Evolutionary conservation across 176 grass and related monocot species (phyloP).

Genomic region (Echinochloa phyllopogon): DNA sequence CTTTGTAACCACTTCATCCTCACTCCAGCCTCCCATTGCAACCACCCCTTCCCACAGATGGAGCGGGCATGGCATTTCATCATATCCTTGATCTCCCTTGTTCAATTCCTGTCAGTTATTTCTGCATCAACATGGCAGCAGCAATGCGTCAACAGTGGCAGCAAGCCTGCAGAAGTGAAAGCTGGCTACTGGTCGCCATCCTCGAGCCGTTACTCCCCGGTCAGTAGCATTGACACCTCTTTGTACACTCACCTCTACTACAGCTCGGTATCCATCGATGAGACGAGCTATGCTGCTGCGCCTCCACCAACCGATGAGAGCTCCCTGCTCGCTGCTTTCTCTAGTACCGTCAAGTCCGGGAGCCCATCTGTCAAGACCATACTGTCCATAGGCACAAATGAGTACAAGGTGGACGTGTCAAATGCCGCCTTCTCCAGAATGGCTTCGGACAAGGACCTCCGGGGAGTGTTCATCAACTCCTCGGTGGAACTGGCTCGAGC

Average conservation of each 20-base stretch:
- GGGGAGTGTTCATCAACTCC: constrained; percentile 62
- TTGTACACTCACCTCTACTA: constrained; percentile 85
- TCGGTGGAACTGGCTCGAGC: constrained; percentile 50
- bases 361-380: constrained; percentile 59
- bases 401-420: constrained; percentile 13
- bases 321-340: constrained; percentile 44
- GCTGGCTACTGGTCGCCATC: constrained; percentile 67
- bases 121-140: background rate
- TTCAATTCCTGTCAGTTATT: constrained; percentile 7
- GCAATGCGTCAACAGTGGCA: constrained; percentile 24
- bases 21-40: constrained; percentile 12
- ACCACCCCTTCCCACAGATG: constrained; percentile 29
- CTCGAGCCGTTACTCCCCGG: constrained; percentile 53
- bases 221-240: constrained; percentile 57
- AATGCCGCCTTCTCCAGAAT: constrained; percentile 69
- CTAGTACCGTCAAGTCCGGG: constrained; percentile 49
- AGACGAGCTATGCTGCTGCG: constrained; percentile 19
- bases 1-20: constrained; percentile 38
- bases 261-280: constrained; percentile 61
- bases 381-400: constrained; percentile 51
- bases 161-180: constrained; percentile 44
- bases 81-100: constrained; percentile 33
- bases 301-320: constrained; percentile 29
- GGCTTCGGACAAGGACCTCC: constrained; percentile 40
- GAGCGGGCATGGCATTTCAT: constrained; percentile 1